Percentiles rank a stretch among this genome's conserved stretches.
phyloP scores from a whole-genome alignment of 768 basidiomycete species.

The Goffeauzyma gilvescens region DNA sequence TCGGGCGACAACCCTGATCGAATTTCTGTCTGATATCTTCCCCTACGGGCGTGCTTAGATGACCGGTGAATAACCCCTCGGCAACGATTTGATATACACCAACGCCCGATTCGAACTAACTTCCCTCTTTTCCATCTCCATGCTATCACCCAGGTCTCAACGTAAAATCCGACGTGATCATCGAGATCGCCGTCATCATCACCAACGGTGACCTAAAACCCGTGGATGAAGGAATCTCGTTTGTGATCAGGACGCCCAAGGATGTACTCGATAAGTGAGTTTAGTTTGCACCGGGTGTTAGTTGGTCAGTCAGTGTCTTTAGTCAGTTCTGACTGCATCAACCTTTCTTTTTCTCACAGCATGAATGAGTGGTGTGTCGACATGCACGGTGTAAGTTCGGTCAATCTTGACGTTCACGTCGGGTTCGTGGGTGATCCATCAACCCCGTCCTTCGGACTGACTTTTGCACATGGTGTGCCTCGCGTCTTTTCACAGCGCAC shows the following conservation, averaged over 20 bases:
- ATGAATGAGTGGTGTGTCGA: constrained; percentile 78
- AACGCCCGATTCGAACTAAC: neutral
- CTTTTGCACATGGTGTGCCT: neutral
- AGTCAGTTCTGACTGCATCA: neutral
- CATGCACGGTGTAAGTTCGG: constrained; percentile 51
- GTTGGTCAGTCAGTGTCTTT: constrained; percentile 1
- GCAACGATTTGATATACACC: neutral
- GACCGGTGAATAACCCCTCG: constrained; percentile 3
- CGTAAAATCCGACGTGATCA: constrained; percentile 17
- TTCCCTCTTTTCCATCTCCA: neutral
- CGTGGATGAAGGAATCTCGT: constrained; percentile 64
- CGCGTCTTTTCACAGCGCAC: constrained; percentile 32
- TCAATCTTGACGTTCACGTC: neutral
- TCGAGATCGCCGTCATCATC: constrained; percentile 70
- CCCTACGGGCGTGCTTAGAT: neutral
- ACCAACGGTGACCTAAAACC: constrained; percentile 64
- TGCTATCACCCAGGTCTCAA: constrained; percentile 17
- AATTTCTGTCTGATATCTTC: neutral
- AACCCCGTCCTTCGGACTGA: neutral
- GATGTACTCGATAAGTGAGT: constrained; percentile 46
- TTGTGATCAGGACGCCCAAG: constrained; percentile 56
- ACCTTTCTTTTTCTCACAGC: constrained; percentile 31
- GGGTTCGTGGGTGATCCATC: neutral
- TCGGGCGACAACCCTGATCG: neutral
- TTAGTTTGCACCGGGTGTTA: neutral